These are phyloP conservation scores for Plectosphaerella cucumerina DNA, from an alignment of 2,329 filamentous ascomycete genomes.

Conservation along the genomic window DNA sequence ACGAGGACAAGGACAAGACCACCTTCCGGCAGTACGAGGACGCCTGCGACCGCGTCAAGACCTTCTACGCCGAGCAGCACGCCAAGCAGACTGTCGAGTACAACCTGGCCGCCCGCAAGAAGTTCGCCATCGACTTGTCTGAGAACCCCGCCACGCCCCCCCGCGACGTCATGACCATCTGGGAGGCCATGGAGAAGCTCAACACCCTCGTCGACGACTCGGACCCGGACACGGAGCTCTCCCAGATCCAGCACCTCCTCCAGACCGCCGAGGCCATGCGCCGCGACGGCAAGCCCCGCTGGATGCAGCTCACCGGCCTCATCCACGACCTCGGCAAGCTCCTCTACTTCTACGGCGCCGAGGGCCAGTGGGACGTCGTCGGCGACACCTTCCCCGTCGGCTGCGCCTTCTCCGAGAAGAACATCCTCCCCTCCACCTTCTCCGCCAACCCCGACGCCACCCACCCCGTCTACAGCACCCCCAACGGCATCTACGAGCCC, in stretches of 20 bases:
- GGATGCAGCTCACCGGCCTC: slow-evolving; percentile 76
- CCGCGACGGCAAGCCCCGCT: slow-evolving; percentile 75
- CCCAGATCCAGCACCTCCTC: slow-evolving; percentile 85
- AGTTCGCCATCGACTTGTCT: slow-evolving; percentile 49
- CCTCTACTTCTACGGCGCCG: slow-evolving; percentile 75
- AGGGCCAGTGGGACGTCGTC: slow-evolving; percentile 91
- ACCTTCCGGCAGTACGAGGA: slow-evolving; percentile 80
- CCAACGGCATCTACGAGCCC: slow-evolving; percentile 74
- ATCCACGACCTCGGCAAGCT: slow-evolving; percentile 80
- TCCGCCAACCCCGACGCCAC: slow-evolving; percentile 67
- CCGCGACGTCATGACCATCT: slow-evolving; percentile 73
- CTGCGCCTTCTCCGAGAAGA: slow-evolving; percentile 68
- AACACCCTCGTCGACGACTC: slow-evolving; percentile 88
- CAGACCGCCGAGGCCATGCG: slow-evolving; percentile 88
- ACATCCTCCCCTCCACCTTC: slow-evolving; percentile 81
- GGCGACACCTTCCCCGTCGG: slow-evolving; percentile 81
- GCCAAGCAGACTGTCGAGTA: slow-evolving; percentile 74
- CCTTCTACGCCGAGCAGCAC: slow-evolving; percentile 75
- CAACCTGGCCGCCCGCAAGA: slow-evolving; percentile 72
- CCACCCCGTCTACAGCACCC: slow-evolving; percentile 69
- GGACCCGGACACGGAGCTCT: slow-evolving; percentile 82
- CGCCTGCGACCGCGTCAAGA: slow-evolving; percentile 79
- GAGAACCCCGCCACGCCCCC: slow-evolving; percentile 53
- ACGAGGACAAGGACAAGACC: slow-evolving; percentile 72
- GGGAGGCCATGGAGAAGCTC: slow-evolving; percentile 90